Evolutionary conservation across 2,329 filamentous ascomycete species (phyloP), one percentile per base, ranked within the genome.

Genomic region (Orbilia oligospora): DNA sequence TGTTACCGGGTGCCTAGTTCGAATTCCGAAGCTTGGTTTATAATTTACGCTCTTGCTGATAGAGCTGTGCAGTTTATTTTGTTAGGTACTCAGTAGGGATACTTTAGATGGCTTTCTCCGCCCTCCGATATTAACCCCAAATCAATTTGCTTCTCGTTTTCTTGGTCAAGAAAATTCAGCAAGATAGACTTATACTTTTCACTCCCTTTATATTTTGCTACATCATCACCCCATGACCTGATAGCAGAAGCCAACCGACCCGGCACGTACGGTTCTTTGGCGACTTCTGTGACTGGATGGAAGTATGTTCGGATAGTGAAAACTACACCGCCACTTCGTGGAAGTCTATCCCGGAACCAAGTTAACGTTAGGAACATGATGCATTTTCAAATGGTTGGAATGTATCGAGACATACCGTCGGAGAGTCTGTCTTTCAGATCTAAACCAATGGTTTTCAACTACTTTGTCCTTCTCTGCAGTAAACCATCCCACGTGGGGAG

Each of bases 221-320:
- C 92, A 84, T 93, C 90, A 51, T 91, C 89, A 0, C 91, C 92
- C 93, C 93, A 96, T 83, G 92, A 95, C 46, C 93, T 86, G 3
- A 97, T 85, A 4, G 92, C 93, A 81, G 91, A 93, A 1, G 93
- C 93, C 82, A 97, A 83, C 38, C 93, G 84, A 0, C 93, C 93
- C 0, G 93, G 93, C 0, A 97, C 92, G 83, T 92, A 92, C 18
- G 90, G 89, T 84, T 95, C 92, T 83, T 89, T 84, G 0, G 85
- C 90, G 73, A 95, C 88, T 16, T 91, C 89, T 0, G 87, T 90
- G 33, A 95, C 85, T 0, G 91, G 91, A 76, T 90, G 88, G 82
- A 95, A 94, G 83, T 95, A 95, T 0, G 92, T 95, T 12, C 92
- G 86, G 64, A 95, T 93, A 0, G 92, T 94, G 82, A 95, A 95